Evolutionary conservation across 2,329 filamentous ascomycete species (phyloP).

Genomic region (Stemphylium beticola): DNA sequence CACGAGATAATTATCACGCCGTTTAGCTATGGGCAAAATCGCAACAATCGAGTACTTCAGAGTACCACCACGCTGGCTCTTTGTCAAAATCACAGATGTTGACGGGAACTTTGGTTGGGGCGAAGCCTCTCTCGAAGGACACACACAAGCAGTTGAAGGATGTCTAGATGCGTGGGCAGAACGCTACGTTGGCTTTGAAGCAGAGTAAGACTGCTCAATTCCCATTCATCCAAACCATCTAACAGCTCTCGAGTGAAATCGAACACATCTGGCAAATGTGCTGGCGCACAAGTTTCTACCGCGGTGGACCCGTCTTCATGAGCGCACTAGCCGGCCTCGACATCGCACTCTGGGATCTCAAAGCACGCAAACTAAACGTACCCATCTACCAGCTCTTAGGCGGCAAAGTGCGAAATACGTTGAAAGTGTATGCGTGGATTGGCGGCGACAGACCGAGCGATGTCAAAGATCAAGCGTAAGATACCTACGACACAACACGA

Average conservation of each 20-base stretch:
- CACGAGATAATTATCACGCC: too few species aligned
- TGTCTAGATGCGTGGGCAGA: conserved; percentile 70
- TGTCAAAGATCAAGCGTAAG: conserved; percentile 67
- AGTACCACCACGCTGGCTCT: conserved; percentile 76
- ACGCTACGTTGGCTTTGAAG: conserved; percentile 70
- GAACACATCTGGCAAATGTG: conserved; percentile 81
- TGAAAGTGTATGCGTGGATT: conserved; percentile 80
- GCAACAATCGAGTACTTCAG: conserved; percentile 74
- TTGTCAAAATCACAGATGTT: conserved; percentile 76
- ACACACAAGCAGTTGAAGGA: conserved; percentile 76
- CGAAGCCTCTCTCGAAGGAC: conserved; percentile 75
- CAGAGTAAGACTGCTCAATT: conserved; percentile 61
- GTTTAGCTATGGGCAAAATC: conserved; percentile 74
- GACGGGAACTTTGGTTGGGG: conserved; percentile 72
- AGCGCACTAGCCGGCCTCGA: conserved; percentile 78
- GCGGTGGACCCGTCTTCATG: conserved; percentile 81
- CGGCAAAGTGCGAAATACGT: conserved; percentile 72
- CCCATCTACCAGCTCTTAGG: conserved; percentile 77
- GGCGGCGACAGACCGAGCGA: conserved; percentile 74
- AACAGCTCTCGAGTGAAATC: conserved; percentile 63
- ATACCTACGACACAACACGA: not conserved
- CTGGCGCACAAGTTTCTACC: conserved; percentile 74
- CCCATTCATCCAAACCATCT: not conserved
- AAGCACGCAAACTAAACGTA: conserved; percentile 67
- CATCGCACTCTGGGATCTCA: conserved; percentile 81